A percentile compares a stretch with the other conserved stretches of the same genome.
Evolutionary conservation across 495 filamentous ascomycete species (phyloP).

Genomic region (Cryomyces minteri): DNA sequence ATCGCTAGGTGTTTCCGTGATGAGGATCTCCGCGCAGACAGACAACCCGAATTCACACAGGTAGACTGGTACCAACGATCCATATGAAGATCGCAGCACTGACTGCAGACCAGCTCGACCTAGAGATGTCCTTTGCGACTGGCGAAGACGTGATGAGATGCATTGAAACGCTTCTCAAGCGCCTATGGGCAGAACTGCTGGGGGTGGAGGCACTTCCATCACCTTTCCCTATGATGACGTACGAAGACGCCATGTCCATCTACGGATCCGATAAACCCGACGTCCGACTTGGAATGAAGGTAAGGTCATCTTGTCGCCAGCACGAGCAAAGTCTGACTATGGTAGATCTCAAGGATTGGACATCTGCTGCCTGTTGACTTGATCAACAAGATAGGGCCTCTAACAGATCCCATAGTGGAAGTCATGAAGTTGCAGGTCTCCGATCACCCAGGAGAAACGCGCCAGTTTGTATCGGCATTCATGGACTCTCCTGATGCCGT

Average conservation of each 20-base stretch:
- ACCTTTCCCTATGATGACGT: slow-evolving; percentile 43
- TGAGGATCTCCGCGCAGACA: slow-evolving; percentile 80
- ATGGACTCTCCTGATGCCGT: slow-evolving; percentile 45
- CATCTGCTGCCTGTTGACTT: slow-evolving; percentile 46
- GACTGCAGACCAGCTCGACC: slow-evolving; percentile 44
- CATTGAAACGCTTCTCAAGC: slow-evolving; percentile 45
- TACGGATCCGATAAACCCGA: slow-evolving; percentile 93
- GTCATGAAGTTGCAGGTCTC: slow-evolving; percentile 40
- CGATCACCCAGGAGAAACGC: slow-evolving; percentile 27
- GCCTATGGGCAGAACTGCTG: slow-evolving; percentile 30
- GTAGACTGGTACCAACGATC: slow-evolving; percentile 20
- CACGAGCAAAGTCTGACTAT: slow-evolving; percentile 11
- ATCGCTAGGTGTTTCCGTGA: slow-evolving; percentile 92
- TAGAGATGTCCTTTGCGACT: slow-evolving; percentile 75
- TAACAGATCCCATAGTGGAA: slow-evolving; percentile 48
- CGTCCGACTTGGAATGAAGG: slow-evolving; percentile 40
- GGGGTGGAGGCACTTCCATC: slow-evolving; percentile 9
- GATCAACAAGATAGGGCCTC: slow-evolving; percentile 46
- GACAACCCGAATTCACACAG: slow-evolving; percentile 96
- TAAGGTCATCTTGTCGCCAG: slow-evolving; percentile 10
- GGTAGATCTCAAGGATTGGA: slow-evolving; percentile 43
- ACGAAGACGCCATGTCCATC: slow-evolving; percentile 56
- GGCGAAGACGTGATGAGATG: slow-evolving; percentile 53
- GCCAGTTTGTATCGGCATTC: slow-evolving; percentile 45
- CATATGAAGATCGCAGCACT: not conserved